Base-by-base conservation (phyloP, 306 rosid species). In the Trifolium pratense region DNA sequence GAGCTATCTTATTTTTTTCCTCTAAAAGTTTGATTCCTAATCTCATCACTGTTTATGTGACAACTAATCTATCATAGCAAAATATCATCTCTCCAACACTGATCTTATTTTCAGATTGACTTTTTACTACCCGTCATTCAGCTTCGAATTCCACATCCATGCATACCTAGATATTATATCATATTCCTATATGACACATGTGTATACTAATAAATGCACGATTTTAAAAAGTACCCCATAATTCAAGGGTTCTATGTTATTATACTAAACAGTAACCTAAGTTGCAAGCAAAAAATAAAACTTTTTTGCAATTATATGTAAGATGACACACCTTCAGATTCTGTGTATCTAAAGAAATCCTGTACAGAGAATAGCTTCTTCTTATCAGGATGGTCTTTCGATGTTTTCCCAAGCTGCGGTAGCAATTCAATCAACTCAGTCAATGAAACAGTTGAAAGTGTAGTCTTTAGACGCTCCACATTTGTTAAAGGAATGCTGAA, bases 291-390 rank as follows among this genome's bases (percentile, higher is more conserved):
- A 81, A 76, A 78, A 39, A 37, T 18, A 29, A 62, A 37, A 8
- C 59, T 7, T 66, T 16, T 58, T 32, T 9, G 23, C 29, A 61
- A 53, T 12, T 72, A 63, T 21, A 56, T 76, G 57, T 51, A 46
- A 72, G 59, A 75, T 62, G 58, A 11, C 86, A 58, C 84, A 95
- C 99, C 99, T 95, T 95, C 99, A n/a, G 97, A 74, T 78, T 92
- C 97, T 23, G 99, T 86, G 89, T 95, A 95, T 86, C 97, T 88
- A 82, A 95, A 95, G 86, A 95, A 95, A 87, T 92, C 99, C 74
- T 95, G 97, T 58, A 95, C 99, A 9, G 96, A 95, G 77, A 90
- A 64, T 17, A 95, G 80, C 80, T 88, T 92, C 90, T 95, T 95
- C 88, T 95, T 95, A 80, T 95, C 99, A 43, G 99, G 99, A 82